phyloP scores from a whole-genome alignment of 495 filamentous ascomycete species.

The Tuber umbilicatum region DNA sequence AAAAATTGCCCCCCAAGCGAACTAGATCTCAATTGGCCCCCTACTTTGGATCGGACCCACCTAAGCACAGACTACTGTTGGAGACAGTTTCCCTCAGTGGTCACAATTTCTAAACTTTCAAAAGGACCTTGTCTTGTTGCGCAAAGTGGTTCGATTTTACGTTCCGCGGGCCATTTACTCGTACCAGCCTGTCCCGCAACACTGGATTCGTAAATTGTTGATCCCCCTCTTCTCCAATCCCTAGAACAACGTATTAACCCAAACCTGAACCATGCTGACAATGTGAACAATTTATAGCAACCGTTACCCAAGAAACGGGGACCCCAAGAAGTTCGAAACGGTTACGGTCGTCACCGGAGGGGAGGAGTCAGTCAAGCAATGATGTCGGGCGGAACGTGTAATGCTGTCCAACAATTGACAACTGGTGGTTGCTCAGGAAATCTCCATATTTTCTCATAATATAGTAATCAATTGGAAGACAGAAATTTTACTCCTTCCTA shows the following conservation, averaged over 20 bases:
- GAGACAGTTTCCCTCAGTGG: constrained; percentile 5
- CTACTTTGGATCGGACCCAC: background rate
- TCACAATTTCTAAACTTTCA: constrained; percentile 7
- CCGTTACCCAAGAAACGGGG: constrained; percentile 14
- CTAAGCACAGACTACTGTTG: background rate
- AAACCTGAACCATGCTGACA: background rate
- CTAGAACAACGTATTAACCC: background rate
- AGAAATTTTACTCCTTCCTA: constrained; percentile 12
- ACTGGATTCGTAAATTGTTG: background rate
- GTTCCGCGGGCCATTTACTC: background rate
- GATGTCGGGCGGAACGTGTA: constrained; percentile 15
- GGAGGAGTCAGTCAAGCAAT: constrained; percentile 23
- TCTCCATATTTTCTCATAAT: background rate
- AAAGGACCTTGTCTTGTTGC: background rate
- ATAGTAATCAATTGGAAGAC: constrained; percentile 5
- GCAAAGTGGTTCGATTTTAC: background rate
- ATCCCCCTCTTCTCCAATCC: background rate
- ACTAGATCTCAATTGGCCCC: constrained; percentile 5
- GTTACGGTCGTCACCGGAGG: constrained; percentile 19
- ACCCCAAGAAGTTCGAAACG: constrained; percentile 11
- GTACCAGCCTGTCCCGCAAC: background rate
- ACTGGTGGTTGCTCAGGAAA: background rate
- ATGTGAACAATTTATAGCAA: constrained; percentile 6
- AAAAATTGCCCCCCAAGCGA: background rate
- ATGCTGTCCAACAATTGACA: constrained; percentile 1